Evolutionary conservation across 176 grass and related monocot species (phyloP).

Genomic region (Avena sativa): DNA sequence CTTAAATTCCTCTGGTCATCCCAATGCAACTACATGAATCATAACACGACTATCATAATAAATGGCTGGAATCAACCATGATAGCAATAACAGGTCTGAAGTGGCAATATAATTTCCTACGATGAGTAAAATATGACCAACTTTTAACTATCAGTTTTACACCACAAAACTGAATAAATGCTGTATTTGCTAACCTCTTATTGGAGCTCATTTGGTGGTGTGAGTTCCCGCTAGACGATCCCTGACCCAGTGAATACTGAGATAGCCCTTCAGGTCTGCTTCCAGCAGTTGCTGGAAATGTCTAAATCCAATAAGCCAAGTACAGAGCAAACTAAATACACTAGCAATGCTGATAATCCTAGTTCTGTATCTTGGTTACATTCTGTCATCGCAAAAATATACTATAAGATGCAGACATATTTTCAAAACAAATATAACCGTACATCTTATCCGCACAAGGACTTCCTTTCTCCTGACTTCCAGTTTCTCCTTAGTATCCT

Average conservation of each 20-base stretch:
- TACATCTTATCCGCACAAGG: constrained; percentile 70
- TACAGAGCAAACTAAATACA: constrained; percentile 32
- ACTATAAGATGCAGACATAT: neutral
- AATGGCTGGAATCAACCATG: neutral
- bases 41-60: neutral
- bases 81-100: neutral
- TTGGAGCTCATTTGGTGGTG: constrained; percentile 48
- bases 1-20: neutral
- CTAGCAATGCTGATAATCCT: constrained; percentile 1
- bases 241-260: constrained; percentile 53
- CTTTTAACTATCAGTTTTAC: neutral
- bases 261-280: constrained; percentile 49
- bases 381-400: neutral
- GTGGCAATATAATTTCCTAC: neutral
- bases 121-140: neutral
- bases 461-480: constrained; percentile 83
- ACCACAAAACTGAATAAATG: neutral
- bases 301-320: neutral
- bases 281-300: constrained; percentile 55
- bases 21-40: neutral
- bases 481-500: constrained; percentile 84
- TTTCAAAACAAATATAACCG: constrained; percentile 24
- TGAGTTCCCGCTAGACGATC: constrained; percentile 47
- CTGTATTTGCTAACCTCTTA: constrained; percentile 51
- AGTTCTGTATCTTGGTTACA: neutral